Evolutionary conservation across 306 rosid genomes (phyloP).

Genomic region (Rosa rugosa): DNA sequence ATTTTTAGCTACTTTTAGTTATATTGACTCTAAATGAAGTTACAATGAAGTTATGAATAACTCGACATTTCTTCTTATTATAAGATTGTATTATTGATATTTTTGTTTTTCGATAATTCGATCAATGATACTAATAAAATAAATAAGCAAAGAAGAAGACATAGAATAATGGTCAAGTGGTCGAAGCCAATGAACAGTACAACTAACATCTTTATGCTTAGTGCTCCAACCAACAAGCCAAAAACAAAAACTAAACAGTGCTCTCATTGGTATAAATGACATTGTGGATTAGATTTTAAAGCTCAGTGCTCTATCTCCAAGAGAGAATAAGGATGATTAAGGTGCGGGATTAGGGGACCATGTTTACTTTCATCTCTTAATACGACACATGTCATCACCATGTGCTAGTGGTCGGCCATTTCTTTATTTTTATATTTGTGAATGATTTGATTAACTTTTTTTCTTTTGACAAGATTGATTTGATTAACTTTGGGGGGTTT

Average conservation of each 20-base stretch:
- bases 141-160: background rate
- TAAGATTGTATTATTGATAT: background rate
- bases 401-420: constrained; percentile 11
- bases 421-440: background rate
- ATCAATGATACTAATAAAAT: background rate
- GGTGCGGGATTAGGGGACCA: background rate
- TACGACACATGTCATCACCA: background rate
- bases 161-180: background rate
- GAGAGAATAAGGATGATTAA: background rate
- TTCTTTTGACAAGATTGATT: too few species aligned
- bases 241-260: background rate
- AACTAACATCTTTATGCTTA: background rate
- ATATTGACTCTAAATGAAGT: background rate
- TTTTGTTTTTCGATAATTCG: background rate
- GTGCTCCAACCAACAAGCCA: background rate
- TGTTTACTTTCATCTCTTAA: background rate
- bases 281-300: background rate
- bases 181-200: background rate
- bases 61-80: background rate
- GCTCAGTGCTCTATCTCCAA: constrained; percentile 1
- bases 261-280: background rate
- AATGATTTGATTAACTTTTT: background rate
- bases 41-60: background rate
- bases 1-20: too few species aligned
- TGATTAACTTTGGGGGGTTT: background rate